phyloP scores from a whole-genome alignment of 345 rosid species.

The Psidium friedrichsthalianum region DNA sequence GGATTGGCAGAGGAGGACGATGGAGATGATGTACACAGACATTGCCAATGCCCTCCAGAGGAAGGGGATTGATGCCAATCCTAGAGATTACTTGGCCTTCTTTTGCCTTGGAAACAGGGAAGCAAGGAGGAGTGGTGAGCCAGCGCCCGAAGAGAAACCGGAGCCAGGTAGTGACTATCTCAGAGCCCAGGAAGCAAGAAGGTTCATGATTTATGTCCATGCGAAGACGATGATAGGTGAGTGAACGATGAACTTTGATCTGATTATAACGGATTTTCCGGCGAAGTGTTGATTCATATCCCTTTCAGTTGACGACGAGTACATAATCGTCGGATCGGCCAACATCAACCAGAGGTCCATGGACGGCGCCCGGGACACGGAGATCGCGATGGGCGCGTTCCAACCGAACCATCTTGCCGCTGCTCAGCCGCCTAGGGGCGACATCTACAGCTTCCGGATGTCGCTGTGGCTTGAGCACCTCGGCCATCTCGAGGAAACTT shows the following conservation, averaged over 20 bases:
- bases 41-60: constrained; percentile 32
- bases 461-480: constrained; percentile 66
- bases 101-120: constrained; percentile 76
- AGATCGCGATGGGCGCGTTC: constrained; percentile 83
- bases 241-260: neutral
- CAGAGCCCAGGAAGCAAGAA: constrained; percentile 59
- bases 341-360: constrained; percentile 89
- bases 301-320: constrained; percentile 73
- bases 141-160: constrained; percentile 30
- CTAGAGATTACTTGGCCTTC: constrained; percentile 59
- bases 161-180: constrained; percentile 40
- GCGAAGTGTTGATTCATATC: neutral
- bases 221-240: constrained; percentile 85
- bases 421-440: constrained; percentile 22
- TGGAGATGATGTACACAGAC: constrained; percentile 83
- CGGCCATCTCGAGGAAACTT: neutral
- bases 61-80: constrained; percentile 27
- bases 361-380: constrained; percentile 81
- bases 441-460: constrained; percentile 47
- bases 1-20: constrained; percentile 86
- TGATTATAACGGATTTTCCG: neutral
- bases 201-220: constrained; percentile 89
- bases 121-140: constrained; percentile 22
- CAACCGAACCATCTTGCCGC: constrained; percentile 50
- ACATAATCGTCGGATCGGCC: constrained; percentile 82